These are phyloP conservation scores for Aspergillus pseudoglaucus DNA, from an alignment of 2,329 filamentous ascomycete genomes.

Conservation along the genomic window DNA sequence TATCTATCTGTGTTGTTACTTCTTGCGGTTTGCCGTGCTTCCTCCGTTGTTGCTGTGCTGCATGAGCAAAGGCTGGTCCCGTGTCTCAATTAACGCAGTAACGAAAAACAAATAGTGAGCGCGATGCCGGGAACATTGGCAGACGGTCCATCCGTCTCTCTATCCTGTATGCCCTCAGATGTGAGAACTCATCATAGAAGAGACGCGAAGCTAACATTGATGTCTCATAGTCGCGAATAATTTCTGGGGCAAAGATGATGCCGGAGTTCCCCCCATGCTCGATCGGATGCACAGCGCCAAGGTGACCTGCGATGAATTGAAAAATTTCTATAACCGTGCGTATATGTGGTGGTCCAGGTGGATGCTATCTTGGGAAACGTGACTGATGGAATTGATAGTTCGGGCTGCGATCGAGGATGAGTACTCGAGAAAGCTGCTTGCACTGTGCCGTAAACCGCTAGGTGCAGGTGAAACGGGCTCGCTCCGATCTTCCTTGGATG, in stretches of 20 bases:
- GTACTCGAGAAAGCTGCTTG: slow-evolving; percentile 82
- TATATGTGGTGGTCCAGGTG: slow-evolving; percentile 1
- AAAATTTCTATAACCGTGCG: slow-evolving; percentile 77
- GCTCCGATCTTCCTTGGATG: slow-evolving; percentile 76
- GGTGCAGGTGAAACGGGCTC: slow-evolving; percentile 83
- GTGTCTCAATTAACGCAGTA: slow-evolving; percentile 20
- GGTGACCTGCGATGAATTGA: slow-evolving; percentile 87
- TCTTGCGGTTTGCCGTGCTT: slow-evolving; percentile 3
- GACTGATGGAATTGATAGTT: slow-evolving; percentile 44
- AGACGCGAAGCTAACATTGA: slow-evolving; percentile 2
- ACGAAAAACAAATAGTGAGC: slow-evolving; percentile 8
- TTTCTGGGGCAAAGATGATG: slow-evolving; percentile 99
- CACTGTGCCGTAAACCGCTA: slow-evolving; percentile 77
- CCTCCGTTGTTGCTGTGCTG: slow-evolving; percentile 3
- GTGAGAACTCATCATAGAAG: not conserved
- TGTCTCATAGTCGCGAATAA: slow-evolving; percentile 74
- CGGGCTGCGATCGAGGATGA: slow-evolving; percentile 94
- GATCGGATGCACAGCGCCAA: slow-evolving; percentile 94
- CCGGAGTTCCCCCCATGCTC: slow-evolving; percentile 82
- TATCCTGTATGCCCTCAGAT: slow-evolving; percentile 53
- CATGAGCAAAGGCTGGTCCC: slow-evolving; percentile 32
- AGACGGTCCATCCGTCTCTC: slow-evolving; percentile 58
- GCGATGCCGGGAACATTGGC: slow-evolving; percentile 56
- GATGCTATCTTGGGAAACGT: not conserved
- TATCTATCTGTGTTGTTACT: slow-evolving; percentile 6